phyloP scores from a whole-genome alignment of 1,284 basidiomycete genomes.

The Caloboletus inedulis region DNA sequence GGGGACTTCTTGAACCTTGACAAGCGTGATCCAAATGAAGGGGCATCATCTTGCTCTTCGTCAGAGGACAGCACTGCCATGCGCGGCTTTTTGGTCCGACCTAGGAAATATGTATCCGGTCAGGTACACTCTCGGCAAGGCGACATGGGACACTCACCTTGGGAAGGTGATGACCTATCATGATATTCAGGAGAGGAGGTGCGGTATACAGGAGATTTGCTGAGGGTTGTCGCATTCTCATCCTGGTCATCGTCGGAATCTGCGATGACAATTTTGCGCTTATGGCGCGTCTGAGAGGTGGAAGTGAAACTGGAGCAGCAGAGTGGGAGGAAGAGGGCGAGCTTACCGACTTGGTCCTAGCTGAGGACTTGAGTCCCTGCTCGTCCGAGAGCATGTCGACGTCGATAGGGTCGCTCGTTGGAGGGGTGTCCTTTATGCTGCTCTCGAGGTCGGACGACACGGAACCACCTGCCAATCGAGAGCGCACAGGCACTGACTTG shows the following conservation, averaged over 20 bases:
- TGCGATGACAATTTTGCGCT: constrained; percentile 66
- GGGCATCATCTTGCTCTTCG: constrained; percentile 40
- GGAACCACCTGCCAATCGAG: constrained; percentile 41
- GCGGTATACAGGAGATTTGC: constrained; percentile 18
- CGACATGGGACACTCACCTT: constrained; percentile 24
- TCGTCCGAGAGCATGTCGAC: constrained; percentile 64
- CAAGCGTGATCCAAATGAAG: constrained; percentile 55
- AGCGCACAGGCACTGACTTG: constrained; percentile 23
- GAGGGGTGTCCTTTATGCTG: constrained; percentile 56
- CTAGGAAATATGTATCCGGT: constrained; percentile 22
- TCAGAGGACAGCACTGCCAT: constrained; percentile 41
- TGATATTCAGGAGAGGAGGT: constrained; percentile 29
- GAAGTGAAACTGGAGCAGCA: neutral
- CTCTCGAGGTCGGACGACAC: constrained; percentile 49
- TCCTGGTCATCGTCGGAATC: constrained; percentile 71
- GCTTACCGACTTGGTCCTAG: constrained; percentile 16
- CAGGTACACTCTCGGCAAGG: constrained; percentile 17
- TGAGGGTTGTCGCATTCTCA: constrained; percentile 12
- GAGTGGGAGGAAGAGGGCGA: neutral
- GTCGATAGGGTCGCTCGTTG: constrained; percentile 72
- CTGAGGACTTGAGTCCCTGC: constrained; percentile 34
- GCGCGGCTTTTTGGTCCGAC: constrained; percentile 52
- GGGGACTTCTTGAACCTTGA: constrained; percentile 66
- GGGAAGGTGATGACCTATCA: constrained; percentile 24
- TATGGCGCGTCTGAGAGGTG: constrained; percentile 38